Evolutionary conservation across 1,139 yeast species (phyloP), one percentile per base, ranked within the genome.

Genomic region (Suhomyces kunorum): DNA sequence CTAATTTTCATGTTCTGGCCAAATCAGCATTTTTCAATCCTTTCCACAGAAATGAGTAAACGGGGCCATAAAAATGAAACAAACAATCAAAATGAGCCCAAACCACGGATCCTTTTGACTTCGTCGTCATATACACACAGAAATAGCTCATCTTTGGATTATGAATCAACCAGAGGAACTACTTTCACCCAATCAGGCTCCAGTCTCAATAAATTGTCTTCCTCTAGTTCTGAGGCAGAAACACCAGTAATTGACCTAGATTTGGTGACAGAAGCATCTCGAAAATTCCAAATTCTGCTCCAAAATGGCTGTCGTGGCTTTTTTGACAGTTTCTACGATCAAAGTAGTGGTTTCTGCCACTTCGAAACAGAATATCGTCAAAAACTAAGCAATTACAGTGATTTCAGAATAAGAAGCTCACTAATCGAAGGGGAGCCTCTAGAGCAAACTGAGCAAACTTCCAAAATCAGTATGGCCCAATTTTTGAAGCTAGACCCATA

Each of bases 161-260:
- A n/a, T n/a, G n/a, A n/a, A n/a, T n/a, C n/a, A n/a, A n/a, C n/a
- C n/a, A n/a, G n/a, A n/a, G n/a, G n/a, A n/a, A n/a, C n/a, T n/a
- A n/a, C n/a, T n/a, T n/a, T n/a, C n/a, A n/a, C n/a, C n/a, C n/a
- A n/a, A n/a, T n/a, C n/a, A n/a, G n/a, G n/a, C n/a, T n/a, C 24
- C 24, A 9, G 24, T 9, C 11, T 20, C n/a, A 20, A 20, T n/a
- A 20, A 20, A n/a, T 9, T 9, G 6, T 20, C 24, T n/a, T 20
- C 24, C 4, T 11, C 24, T n/a, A 20, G 24, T n/a, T 20, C 24
- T 11, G 8, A n/a, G n/a, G 8, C 24, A 20, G 24, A 20, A 20
- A 20, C 12, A 22, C 27, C 16, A 13, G 12, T 17, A 5, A 48
- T 48, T n/a, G 50, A 47, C 39, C 40, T 48, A 32, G 50, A 45